phyloP scores from a whole-genome alignment of 192 early-diverging fungal species.

The Lobosporangium transversale region DNA sequence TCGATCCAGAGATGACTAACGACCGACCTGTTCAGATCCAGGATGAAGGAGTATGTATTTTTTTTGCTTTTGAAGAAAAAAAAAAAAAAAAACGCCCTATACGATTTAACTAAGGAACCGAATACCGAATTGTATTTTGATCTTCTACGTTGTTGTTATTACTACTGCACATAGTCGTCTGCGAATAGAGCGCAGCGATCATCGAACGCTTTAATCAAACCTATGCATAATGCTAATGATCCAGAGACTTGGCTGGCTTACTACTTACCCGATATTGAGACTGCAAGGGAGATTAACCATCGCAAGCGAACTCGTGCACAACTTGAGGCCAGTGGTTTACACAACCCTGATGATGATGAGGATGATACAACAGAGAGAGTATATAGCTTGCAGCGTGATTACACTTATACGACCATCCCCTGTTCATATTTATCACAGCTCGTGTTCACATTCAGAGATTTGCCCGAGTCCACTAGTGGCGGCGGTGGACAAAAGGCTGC shows the following conservation, averaged over 20 bases:
- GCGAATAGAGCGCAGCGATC: conserved; percentile 39
- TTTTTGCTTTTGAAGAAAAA: not conserved
- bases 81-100: no score
- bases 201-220: conserved; percentile 49
- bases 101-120: no score
- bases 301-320: conserved; percentile 32
- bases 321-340: conserved; percentile 19
- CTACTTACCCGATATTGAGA: conserved; percentile 42
- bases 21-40: conserved; percentile 15
- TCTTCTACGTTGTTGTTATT: no score
- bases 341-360: conserved; percentile 22
- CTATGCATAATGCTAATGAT: conserved; percentile 41
- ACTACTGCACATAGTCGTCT: no score
- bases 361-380: conserved; percentile 15
- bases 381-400: conserved; percentile 40
- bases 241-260: conserved; percentile 49
- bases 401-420: conserved; percentile 50
- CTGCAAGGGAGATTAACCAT: conserved; percentile 39
- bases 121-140: no score
- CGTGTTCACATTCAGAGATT: conserved; percentile 43
- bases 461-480: conserved; percentile 7
- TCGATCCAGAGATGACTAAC: conserved; percentile 57
- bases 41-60: conserved; percentile 35
- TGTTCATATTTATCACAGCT: conserved; percentile 37
- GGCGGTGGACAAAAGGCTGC: conserved; percentile 27